Evolutionary conservation across 2,329 filamentous ascomycete genomes (phyloP), one percentile per base, ranked within the genome.

Genomic region (Aureobasidium sp.): DNA sequence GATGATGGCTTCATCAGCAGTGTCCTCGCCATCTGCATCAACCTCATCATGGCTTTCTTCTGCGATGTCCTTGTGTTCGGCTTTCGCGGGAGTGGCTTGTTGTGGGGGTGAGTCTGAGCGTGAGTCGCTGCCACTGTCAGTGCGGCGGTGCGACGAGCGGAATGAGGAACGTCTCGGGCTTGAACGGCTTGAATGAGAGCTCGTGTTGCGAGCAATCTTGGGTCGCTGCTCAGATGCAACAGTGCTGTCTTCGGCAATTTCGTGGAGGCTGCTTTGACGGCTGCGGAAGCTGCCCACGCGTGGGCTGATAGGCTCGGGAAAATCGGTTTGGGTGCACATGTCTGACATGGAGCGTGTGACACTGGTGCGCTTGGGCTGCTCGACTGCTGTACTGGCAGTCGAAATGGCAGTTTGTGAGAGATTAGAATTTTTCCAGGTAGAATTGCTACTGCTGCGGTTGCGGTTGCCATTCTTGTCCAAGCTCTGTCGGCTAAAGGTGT

Each of bases 361-460:
- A 32, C 48, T 54, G 5, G 21, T 2, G 13, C 63, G 45, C 49
- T 63, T 37, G 3, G 42, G 39, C 13, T 48, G 13, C 30, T 48
- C 42, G 25, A 59, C 57, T 27, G 50, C 39, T 37, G 48, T 53
- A 11, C 41, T 53, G 10, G 62, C 86, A 86, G 25, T 83, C 88
- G 65, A 84, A 82, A 68, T 88, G 86, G 67, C 69, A 74, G 74
- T 42, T 76, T 73, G 21, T 86, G 49, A 54, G 32, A 88, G 69
- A 81, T 86, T 82, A 1, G 87, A 87, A 78, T 91, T 90, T 66
- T 84, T 76, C 62, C 81, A 91, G 73, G 90, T 96, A 66, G 84
- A 87, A 59, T 87, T 81, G 68, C 88, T 69, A 63, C 77, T 79
- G 32, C 68, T 69, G 42, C 69, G 67, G 36, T 69, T 70, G 49